Conservation (phyloP, 106 monocot species). For the Platanthera guangdongensis region DNA sequence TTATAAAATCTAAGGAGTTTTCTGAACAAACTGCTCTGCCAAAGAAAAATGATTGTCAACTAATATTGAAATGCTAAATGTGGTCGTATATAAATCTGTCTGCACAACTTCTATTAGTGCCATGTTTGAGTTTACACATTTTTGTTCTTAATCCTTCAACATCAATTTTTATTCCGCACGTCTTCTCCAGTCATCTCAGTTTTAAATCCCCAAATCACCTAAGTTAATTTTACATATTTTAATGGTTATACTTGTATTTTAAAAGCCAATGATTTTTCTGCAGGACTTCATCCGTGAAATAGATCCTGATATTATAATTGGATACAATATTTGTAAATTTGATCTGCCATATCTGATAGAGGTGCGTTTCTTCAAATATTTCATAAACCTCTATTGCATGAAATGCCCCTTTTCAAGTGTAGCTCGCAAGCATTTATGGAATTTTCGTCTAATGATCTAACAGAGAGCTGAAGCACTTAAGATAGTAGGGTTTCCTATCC, state of each 20-base stretch:
- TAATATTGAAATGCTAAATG: not conserved
- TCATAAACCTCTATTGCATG: not conserved
- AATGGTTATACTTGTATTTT: not conserved
- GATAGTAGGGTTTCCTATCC: conserved; percentile 80
- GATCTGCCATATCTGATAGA: conserved; percentile 95
- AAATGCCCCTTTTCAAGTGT: not conserved
- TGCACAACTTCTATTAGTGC: not conserved
- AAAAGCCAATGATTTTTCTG: conserved; percentile 8
- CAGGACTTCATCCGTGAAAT: conserved; percentile 95
- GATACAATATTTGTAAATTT: conserved; percentile 99
- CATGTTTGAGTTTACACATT: not conserved
- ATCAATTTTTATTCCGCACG: not conserved
- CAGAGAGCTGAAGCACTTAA: conserved; percentile 96
- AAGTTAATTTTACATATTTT: not conserved
- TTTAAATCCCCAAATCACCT: not conserved
- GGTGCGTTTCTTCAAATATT: conserved; percentile 30
- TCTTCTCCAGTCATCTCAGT: not conserved
- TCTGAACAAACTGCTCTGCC: too few species aligned
- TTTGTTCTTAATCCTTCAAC: not conserved
- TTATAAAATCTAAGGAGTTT: too few species aligned
- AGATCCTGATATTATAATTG: conserved; percentile 97
- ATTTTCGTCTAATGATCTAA: conserved; percentile 5
- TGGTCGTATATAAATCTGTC: not conserved
- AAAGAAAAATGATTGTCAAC: not conserved
- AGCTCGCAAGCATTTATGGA: not conserved